Evolutionary conservation across 768 basidiomycete genomes (phyloP).

Genomic region (Cystofilobasidium capitatum): DNA sequence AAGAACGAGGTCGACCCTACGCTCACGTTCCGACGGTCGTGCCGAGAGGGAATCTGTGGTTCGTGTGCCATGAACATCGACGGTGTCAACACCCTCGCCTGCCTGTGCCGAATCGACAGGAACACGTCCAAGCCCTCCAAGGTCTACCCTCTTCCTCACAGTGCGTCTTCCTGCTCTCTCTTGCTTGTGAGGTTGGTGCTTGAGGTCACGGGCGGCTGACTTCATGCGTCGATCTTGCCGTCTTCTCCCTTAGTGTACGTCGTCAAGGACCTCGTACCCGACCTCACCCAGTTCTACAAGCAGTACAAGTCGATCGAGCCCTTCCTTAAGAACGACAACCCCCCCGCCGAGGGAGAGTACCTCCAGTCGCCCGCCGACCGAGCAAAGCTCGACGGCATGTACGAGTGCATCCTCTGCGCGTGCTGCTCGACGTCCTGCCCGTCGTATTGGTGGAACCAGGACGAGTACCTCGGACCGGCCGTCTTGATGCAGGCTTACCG

Average conservation of each 20-base stretch:
- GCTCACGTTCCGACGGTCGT: conserved; percentile 69
- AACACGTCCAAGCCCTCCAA: conserved; percentile 61
- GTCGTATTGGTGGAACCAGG: conserved; percentile 99
- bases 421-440: conserved; percentile 98
- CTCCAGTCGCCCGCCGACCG: conserved; percentile 84
- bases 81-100: conserved; percentile 89
- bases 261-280: conserved; percentile 91
- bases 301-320: conserved; percentile 99
- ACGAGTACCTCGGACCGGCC: conserved; percentile 94
- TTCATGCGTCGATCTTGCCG: background rate
- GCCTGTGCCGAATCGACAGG: conserved; percentile 88
- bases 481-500: conserved; percentile 93
- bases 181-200: background rate
- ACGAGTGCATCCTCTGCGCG: conserved; percentile 59
- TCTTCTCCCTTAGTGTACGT: conserved; percentile 65
- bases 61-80: conserved; percentile 99
- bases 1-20: conserved; percentile 98
- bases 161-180: conserved; percentile 46
- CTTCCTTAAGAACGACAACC: conserved; percentile 86
- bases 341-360: conserved; percentile 69
- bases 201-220: too few relatives aligned
- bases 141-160: conserved; percentile 95
- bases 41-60: conserved; percentile 73
- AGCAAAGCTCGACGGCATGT: conserved; percentile 90
- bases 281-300: conserved; percentile 74